Evolutionary conservation across 163 green algal species (phyloP).

Genomic region (Chlorella variabilis): DNA sequence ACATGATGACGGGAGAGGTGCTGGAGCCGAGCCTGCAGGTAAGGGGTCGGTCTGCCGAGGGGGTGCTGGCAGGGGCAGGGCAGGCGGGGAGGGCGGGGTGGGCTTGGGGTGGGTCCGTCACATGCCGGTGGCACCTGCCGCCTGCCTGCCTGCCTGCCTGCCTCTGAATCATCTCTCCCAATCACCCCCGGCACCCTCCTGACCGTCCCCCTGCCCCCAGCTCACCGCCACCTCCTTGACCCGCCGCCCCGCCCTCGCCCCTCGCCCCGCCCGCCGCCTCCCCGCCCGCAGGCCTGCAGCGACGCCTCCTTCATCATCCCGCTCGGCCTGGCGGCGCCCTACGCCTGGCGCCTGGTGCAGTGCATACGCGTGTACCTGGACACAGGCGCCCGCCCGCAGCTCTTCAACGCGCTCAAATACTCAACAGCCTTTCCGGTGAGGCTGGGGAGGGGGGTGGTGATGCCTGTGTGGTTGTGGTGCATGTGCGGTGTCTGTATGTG

Average conservation of each 20-base stretch:
- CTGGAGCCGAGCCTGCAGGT: slow-evolving; percentile 52
- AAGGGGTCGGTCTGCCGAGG: neutral
- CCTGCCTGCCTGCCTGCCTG: too few species aligned
- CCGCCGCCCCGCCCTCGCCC: too few species aligned
- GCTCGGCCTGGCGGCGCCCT: slow-evolving; percentile 80
- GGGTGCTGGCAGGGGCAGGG: too few species aligned
- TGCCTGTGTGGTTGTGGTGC: too few species aligned
- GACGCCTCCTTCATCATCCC: slow-evolving; percentile 71
- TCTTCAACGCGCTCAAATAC: slow-evolving; percentile 96
- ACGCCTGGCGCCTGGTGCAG: slow-evolving; percentile 89
- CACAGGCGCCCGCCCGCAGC: slow-evolving; percentile 66
- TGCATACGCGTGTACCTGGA: slow-evolving; percentile 86
- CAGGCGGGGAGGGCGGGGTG: too few species aligned
- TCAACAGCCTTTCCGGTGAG: slow-evolving; percentile 89
- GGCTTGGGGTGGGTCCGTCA: too few species aligned
- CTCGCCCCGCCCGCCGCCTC: neutral
- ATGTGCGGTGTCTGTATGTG: too few species aligned
- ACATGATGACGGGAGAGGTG: slow-evolving; percentile 59
- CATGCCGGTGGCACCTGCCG: neutral
- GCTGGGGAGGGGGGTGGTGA: too few species aligned
- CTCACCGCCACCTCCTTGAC: neutral
- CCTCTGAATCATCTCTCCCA: too few species aligned
- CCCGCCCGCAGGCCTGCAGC: slow-evolving; percentile 56
- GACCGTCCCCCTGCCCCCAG: too few species aligned
- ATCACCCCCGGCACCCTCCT: too few species aligned